A percentile compares a stretch with the other conserved stretches of the same genome.
Conservation (phyloP, 768 basidiomycete species). For the Trametes gibbosa region DNA sequence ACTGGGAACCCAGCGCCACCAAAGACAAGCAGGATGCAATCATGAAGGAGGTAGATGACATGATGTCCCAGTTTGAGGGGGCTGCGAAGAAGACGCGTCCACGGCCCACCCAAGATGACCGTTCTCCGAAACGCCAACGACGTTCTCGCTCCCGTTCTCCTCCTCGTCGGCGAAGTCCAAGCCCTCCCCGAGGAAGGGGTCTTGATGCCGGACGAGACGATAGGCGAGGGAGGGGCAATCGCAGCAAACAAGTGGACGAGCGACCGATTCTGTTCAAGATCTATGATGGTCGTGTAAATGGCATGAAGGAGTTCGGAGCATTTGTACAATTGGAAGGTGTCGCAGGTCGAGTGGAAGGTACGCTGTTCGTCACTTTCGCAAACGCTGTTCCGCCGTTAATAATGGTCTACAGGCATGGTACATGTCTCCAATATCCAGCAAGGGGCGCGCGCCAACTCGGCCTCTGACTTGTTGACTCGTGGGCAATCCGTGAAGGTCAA, state of each 20-base stretch:
- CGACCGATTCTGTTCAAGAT: conserved; percentile 91
- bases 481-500: conserved; percentile 92
- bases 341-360: conserved; percentile 84
- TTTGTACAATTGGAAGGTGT: conserved; percentile 91
- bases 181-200: conserved; percentile 58
- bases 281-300: conserved; percentile 81
- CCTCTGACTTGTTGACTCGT: conserved; percentile 81
- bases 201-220: conserved; percentile 43
- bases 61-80: conserved; percentile 73
- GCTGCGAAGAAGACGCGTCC: conserved; percentile 61
- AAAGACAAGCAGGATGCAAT: conserved; percentile 63
- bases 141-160: conserved; percentile 42
- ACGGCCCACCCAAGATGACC: conserved; percentile 38
- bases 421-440: conserved; percentile 92
- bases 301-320: conserved; percentile 93
- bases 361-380: conserved; percentile 23
- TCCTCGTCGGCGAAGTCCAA: conserved; percentile 45
- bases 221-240: conserved; percentile 35
- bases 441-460: conserved; percentile 81
- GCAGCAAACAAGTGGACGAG: conserved; percentile 62
- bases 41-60: conserved; percentile 85
- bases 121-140: conserved; percentile 59
- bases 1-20: conserved; percentile 52
- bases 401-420: conserved; percentile 72
- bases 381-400: too few species aligned